A percentile compares a stretch with the other conserved stretches of the same genome.
Evolutionary conservation across 257 asterid genomes (phyloP).

Genomic region (Petrea volubilis): DNA sequence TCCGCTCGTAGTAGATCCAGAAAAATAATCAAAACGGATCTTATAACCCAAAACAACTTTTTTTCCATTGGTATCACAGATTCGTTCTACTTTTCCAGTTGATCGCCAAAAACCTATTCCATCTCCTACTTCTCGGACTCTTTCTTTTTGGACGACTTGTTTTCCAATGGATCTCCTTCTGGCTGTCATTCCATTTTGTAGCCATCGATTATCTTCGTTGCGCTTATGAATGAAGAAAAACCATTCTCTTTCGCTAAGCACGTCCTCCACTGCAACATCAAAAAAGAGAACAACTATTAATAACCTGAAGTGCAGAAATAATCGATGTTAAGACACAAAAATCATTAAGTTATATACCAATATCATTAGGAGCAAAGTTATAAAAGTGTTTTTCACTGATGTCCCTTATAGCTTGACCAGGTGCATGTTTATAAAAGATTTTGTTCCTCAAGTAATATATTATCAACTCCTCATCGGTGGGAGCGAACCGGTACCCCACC

Average conservation of each 20-base stretch:
- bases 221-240: constrained; percentile 23
- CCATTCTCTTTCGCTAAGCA: constrained; percentile 15
- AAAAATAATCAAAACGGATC: constrained; percentile 15
- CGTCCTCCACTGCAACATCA: not conserved
- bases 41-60: constrained; percentile 32
- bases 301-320: not conserved
- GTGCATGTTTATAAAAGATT: not conserved
- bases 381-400: not conserved
- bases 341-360: not conserved
- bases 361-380: not conserved
- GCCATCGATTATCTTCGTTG: not conserved
- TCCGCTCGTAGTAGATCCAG: not conserved
- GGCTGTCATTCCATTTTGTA: not conserved
- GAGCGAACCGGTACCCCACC: not conserved
- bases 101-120: constrained; percentile 35
- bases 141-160: not conserved
- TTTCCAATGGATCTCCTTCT: not conserved
- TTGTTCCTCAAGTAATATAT: not conserved
- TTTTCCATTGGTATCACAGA: constrained; percentile 23
- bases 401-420: not conserved
- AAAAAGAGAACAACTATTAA: not conserved
- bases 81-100: constrained; percentile 24
- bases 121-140: not conserved
- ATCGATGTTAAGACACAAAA: not conserved
- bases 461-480: not conserved